phyloP scores from a whole-genome alignment of 768 basidiomycete genomes.

The Kwoniella heveanensis region DNA sequence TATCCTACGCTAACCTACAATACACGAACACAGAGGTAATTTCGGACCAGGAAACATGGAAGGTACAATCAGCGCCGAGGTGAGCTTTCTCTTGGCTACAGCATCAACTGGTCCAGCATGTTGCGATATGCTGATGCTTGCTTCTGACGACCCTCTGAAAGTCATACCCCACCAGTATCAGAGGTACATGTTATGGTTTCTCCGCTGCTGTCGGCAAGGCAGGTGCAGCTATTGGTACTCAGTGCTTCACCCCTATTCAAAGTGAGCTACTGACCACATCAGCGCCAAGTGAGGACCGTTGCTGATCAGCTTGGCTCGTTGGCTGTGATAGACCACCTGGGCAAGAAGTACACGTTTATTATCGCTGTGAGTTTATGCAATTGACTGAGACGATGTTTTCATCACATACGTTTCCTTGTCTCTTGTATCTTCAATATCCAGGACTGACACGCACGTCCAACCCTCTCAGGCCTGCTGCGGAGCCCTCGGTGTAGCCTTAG shows the following conservation, averaged over 20 bases:
- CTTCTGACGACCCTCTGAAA: constrained; percentile 10
- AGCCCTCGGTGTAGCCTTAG: constrained; percentile 32
- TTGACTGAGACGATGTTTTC: background rate
- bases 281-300: background rate
- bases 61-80: constrained; percentile 34
- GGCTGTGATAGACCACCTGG: constrained; percentile 27
- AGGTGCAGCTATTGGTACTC: constrained; percentile 60
- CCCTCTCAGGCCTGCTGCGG: constrained; percentile 34
- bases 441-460: background rate
- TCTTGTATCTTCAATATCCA: background rate
- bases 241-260: constrained; percentile 43
- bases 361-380: constrained; percentile 24
- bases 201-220: constrained; percentile 54
- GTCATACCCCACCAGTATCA: constrained; percentile 62
- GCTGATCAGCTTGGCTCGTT: background rate
- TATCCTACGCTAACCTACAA: too few species aligned
- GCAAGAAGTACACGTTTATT: constrained; percentile 48
- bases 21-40: constrained; percentile 76
- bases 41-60: constrained; percentile 70
- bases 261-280: constrained; percentile 10
- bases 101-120: too few species aligned
- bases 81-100: constrained; percentile 9
- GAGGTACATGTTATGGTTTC: constrained; percentile 69
- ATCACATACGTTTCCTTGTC: too few species aligned
- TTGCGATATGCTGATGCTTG: background rate